A percentile compares a stretch with the other conserved stretches of the same genome.
These are phyloP conservation scores for Verticillium tricorpus DNA, from an alignment of 2,329 filamentous ascomycete genomes.

Conservation along the genomic window DNA sequence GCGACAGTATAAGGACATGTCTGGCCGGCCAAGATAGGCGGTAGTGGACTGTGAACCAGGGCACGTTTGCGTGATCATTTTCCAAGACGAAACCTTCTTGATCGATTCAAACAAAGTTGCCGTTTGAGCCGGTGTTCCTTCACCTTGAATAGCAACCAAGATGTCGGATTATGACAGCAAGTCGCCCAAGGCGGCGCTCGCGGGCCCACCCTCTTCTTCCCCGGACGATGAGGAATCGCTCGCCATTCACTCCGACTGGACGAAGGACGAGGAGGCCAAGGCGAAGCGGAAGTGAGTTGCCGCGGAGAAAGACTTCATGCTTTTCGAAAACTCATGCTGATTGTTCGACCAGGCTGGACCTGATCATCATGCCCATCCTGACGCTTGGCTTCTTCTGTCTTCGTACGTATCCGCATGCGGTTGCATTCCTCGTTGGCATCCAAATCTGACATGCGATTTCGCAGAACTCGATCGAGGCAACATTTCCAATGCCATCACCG, in stretches of 20 bases:
- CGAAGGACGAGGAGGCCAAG: constrained; percentile 26
- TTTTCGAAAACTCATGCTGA: not conserved
- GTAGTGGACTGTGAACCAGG: not conserved
- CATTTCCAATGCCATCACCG: constrained; percentile 28
- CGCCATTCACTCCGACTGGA: constrained; percentile 26
- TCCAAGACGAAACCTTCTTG: not conserved
- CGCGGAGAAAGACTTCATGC: not conserved
- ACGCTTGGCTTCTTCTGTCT: constrained; percentile 38
- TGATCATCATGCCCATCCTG: constrained; percentile 37
- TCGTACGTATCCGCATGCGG: constrained; percentile 21
- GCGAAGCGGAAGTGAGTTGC: constrained; percentile 33
- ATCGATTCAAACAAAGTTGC: not conserved
- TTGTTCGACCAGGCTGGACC: constrained; percentile 24
- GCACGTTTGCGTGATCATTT: not conserved
- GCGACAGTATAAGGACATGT: not conserved
- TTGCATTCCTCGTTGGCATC: not conserved
- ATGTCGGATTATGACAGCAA: constrained; percentile 1
- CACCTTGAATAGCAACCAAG: not conserved
- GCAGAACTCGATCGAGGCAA: constrained; percentile 34
- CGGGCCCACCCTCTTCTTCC: not conserved
- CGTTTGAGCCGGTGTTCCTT: not conserved
- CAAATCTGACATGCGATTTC: not conserved
- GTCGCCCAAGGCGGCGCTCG: not conserved
- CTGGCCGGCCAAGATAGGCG: not conserved
- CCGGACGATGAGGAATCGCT: constrained; percentile 25